These are phyloP conservation scores for Aegilops sharonensis DNA, from an alignment of 176 grass and related monocot genomes.

Conservation along the genomic window DNA sequence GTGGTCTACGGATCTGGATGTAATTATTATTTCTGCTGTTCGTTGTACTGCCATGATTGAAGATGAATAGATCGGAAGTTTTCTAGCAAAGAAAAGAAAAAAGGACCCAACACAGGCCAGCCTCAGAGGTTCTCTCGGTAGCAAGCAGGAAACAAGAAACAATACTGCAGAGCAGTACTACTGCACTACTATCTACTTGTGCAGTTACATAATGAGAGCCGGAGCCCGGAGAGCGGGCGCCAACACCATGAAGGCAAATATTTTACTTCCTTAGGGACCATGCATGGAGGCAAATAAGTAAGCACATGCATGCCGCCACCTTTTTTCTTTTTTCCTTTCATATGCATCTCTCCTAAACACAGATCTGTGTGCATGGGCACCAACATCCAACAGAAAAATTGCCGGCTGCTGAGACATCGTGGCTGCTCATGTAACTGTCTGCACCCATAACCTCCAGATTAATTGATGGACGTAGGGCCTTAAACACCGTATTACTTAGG, in stretches of 20 bases:
- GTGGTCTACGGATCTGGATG: too few species aligned
- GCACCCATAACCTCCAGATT: not conserved
- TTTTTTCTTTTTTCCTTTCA: slow-evolving; percentile 9
- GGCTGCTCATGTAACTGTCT: not conserved
- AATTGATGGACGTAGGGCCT: slow-evolving; percentile 18
- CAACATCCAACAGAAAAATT: not conserved
- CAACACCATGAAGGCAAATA: slow-evolving; percentile 41
- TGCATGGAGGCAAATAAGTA: slow-evolving; percentile 37
- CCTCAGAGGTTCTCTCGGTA: too few species aligned
- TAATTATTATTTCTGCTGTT: too few species aligned
- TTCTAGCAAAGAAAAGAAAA: too few species aligned
- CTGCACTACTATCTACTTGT: not conserved
- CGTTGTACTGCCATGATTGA: too few species aligned
- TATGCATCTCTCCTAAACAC: not conserved
- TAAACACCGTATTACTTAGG: slow-evolving; percentile 15
- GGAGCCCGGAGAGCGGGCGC: not conserved
- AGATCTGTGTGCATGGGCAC: not conserved
- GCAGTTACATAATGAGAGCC: slow-evolving; percentile 15
- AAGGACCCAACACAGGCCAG: too few species aligned
- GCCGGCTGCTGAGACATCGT: not conserved
- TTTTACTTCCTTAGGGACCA: not conserved
- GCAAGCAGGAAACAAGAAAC: not conserved
- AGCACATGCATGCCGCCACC: slow-evolving; percentile 31
- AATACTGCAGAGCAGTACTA: not conserved
- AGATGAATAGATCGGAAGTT: too few species aligned